phyloP scores from a whole-genome alignment of 2,329 filamentous ascomycete species.

The Cercospora beticola region DNA sequence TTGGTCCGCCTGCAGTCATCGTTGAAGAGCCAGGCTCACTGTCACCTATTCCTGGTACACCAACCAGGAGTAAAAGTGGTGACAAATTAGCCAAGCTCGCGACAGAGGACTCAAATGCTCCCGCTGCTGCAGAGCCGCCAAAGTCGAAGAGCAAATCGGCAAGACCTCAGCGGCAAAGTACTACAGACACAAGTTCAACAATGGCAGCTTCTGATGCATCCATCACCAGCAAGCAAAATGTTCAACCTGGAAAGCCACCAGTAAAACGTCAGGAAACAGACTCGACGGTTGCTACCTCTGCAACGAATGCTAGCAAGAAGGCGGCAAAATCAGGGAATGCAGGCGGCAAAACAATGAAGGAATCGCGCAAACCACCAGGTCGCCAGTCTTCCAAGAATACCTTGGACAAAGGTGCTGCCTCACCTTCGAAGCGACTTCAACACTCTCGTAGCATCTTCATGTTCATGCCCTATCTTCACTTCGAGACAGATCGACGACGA shows the following conservation, averaged over 20 bases:
- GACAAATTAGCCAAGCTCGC: slow-evolving; percentile 5
- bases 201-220: slow-evolving; percentile 16
- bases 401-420: slow-evolving; percentile 7
- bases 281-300: slow-evolving; percentile 21
- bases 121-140: slow-evolving; percentile 4
- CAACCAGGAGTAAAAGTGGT: slow-evolving; percentile 7
- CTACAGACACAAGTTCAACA: slow-evolving; percentile 13
- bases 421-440: slow-evolving; percentile 7
- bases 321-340: neutral
- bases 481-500: slow-evolving; percentile 55
- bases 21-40: slow-evolving; percentile 19
- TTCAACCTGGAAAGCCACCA: slow-evolving; percentile 7
- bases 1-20: slow-evolving; percentile 15
- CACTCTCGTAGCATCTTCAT: slow-evolving; percentile 41
- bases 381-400: slow-evolving; percentile 15
- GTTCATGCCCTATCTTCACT: slow-evolving; percentile 66
- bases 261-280: slow-evolving; percentile 23
- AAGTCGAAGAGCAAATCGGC: slow-evolving; percentile 5
- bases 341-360: neutral
- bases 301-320: slow-evolving; percentile 11
- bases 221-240: slow-evolving; percentile 5
- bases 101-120: neutral
- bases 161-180: slow-evolving; percentile 11
- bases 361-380: neutral
- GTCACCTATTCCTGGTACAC: slow-evolving; percentile 10